Conservation (phyloP, 148 eudicot species). For the Beta vulgaris region DNA sequence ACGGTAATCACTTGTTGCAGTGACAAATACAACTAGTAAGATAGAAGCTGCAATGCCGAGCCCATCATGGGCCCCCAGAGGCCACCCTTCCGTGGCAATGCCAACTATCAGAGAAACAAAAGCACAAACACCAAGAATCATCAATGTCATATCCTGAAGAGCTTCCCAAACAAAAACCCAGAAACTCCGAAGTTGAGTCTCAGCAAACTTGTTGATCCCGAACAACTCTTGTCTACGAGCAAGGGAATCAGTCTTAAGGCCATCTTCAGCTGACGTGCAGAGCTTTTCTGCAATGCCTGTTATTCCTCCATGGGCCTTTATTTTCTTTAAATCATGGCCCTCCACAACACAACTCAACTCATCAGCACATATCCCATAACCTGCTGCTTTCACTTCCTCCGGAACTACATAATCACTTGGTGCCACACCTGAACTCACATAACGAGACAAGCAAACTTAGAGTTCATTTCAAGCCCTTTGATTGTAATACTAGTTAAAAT, state of each 20-base stretch:
- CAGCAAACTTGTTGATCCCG: conserved; percentile 85
- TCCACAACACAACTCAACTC: conserved; percentile 76
- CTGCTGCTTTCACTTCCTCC: conserved; percentile 69
- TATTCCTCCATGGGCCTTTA: conserved; percentile 68
- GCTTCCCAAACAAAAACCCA: conserved; percentile 97
- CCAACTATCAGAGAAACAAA: conserved; percentile 88
- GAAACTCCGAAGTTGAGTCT: conserved; percentile 58
- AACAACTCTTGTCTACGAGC: conserved; percentile 49
- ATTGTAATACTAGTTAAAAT: not conserved
- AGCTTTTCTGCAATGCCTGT: conserved; percentile 70
- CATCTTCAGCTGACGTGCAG: conserved; percentile 48
- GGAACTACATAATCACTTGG: conserved; percentile 71
- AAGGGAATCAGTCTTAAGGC: conserved; percentile 47
- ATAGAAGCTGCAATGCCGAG: conserved; percentile 92
- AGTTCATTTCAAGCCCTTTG: not conserved
- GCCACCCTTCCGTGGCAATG: conserved; percentile 93
- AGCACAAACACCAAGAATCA: conserved; percentile 94
- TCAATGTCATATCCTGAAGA: conserved; percentile 93
- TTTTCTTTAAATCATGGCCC: conserved; percentile 75
- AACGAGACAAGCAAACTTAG: not conserved
- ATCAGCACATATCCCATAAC: conserved; percentile 81
- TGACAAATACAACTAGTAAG: conserved; percentile 84
- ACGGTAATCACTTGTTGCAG: conserved; percentile 91
- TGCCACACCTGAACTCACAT: conserved; percentile 52
- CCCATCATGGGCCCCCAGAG: conserved; percentile 89